Evolutionary conservation across 73 alveolate species (phyloP), one percentile per base, ranked within the genome.

Genomic region (Stentor roeselii): DNA sequence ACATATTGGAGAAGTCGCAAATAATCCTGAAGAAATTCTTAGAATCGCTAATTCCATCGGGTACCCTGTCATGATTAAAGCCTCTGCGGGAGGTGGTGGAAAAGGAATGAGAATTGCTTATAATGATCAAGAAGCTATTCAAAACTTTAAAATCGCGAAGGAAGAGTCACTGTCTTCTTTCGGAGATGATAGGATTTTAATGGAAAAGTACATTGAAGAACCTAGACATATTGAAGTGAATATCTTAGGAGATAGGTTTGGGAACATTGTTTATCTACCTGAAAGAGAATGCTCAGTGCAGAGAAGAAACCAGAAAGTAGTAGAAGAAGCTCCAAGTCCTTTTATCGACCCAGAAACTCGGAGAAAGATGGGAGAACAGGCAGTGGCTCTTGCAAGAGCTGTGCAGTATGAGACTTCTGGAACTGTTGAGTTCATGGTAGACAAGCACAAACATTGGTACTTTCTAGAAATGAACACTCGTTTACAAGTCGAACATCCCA

Each of bases 61-160:
- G 31, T 94, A 90, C 91, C 98, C 98, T 37, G 98, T 94, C 85
- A 89, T 94, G 90, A 88, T 94, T 75, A 94, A 94, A 80, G 97
- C 98, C 82, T 92, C 96, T 27, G 92, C 95, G 67, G 98, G 98
- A 14, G 98, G 98, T 83, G 98, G 98, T 87, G 98, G 98, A 30
- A 93, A 93, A 78, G 98, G 98, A 37, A 94, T 94, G 98, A 87
- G 97, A 60, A 93, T 91, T 39, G 98, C 95, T 36, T 88, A 83
- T 82, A 90, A 86, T 60, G 96, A 88, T 76, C 78, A 84, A 39
- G 96, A 94, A 84, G 92, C 92, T 31, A 36, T 58, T 31, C 95
- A 91, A 82, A 95, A 92, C 4, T 91, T 88, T 88, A 92, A 85
- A 83, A 89, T 91, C 77, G 94, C 97, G 2, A 90, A 92, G 61